These are phyloP conservation scores for Podaxis sp. DNA, from an alignment of 768 basidiomycete species.

Conservation along the genomic window DNA sequence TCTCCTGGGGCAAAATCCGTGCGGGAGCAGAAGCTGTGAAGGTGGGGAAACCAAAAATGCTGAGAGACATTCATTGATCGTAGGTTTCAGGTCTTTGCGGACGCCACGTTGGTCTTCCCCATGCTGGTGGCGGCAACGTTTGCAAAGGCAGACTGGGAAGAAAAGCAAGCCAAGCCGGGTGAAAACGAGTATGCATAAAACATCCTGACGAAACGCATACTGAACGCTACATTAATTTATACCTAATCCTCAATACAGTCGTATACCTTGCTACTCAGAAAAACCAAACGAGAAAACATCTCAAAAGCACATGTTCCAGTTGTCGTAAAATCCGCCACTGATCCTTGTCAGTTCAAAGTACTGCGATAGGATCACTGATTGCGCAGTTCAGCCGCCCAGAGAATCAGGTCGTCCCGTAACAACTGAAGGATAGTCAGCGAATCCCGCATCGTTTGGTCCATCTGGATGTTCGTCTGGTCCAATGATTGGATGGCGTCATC, in stretches of 20 bases:
- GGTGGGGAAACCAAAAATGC: constrained; percentile 35
- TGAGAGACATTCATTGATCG: neutral
- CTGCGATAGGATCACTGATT: neutral
- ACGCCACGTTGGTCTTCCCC: constrained; percentile 95
- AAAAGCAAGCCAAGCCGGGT: neutral
- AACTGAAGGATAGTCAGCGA: constrained; percentile 84
- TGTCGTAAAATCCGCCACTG: neutral
- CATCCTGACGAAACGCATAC: constrained; percentile 13
- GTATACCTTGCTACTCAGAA: neutral
- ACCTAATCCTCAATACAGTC: neutral
- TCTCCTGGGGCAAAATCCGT: constrained; percentile 98
- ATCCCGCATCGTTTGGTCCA: constrained; percentile 53
- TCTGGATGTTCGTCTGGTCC: constrained; percentile 35
- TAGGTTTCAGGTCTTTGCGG: constrained; percentile 72
- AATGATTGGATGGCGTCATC: constrained; percentile 83
- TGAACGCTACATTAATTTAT: neutral
- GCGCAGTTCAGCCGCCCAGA: constrained; percentile 79
- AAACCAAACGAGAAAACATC: neutral
- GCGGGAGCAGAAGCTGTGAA: constrained; percentile 82
- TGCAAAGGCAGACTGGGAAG: constrained; percentile 42
- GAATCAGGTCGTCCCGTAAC: constrained; percentile 79
- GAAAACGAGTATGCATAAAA: neutral
- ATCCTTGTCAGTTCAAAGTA: neutral
- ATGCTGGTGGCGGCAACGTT: constrained; percentile 95
- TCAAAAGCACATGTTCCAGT: neutral